Conservation (phyloP, 352 stramenopile genomes). For the Pythium diclinum region DNA sequence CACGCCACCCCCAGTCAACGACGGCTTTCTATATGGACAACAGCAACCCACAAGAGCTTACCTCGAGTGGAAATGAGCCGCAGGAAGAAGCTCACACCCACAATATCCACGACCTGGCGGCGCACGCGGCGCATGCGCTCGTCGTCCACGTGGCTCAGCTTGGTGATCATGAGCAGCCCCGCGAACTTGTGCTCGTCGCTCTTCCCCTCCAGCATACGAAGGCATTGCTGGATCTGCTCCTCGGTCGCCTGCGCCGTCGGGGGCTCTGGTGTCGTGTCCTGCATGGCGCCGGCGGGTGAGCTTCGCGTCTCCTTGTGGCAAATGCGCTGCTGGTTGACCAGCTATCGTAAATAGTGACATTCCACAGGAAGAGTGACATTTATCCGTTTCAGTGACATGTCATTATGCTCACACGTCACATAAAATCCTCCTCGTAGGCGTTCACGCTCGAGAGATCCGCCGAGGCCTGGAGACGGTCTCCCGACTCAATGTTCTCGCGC, state of each 20-base stretch:
- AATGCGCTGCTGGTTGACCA: background rate
- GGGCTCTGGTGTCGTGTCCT: background rate
- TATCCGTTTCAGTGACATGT: slow-evolving; percentile 4
- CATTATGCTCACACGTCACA: slow-evolving; percentile 33
- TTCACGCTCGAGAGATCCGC: slow-evolving; percentile 65
- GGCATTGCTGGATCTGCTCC: slow-evolving; percentile 40
- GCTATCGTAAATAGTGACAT: background rate
- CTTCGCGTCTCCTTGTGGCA: background rate
- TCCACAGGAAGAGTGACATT: background rate
- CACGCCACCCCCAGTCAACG: background rate
- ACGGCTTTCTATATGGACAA: background rate
- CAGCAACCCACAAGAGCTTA: slow-evolving; percentile 16
- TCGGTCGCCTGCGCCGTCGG: slow-evolving; percentile 4
- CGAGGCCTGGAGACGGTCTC: slow-evolving; percentile 38
- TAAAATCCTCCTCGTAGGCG: slow-evolving; percentile 79
- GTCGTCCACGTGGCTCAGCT: slow-evolving; percentile 47
- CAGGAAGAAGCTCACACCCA: slow-evolving; percentile 72
- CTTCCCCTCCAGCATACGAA: slow-evolving; percentile 63
- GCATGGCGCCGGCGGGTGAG: background rate
- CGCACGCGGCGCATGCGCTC: slow-evolving; percentile 51
- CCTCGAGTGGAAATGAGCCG: slow-evolving; percentile 76
- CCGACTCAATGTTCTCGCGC: slow-evolving; percentile 60
- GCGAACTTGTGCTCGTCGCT: slow-evolving; percentile 88
- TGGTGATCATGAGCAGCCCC: slow-evolving; percentile 84
- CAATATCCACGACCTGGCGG: slow-evolving; percentile 51